Percentiles rank a stretch among this genome's conserved stretches.
phyloP scores from a whole-genome alignment of 2,329 filamentous ascomycete species.

The Herpotrichia juniperi region DNA sequence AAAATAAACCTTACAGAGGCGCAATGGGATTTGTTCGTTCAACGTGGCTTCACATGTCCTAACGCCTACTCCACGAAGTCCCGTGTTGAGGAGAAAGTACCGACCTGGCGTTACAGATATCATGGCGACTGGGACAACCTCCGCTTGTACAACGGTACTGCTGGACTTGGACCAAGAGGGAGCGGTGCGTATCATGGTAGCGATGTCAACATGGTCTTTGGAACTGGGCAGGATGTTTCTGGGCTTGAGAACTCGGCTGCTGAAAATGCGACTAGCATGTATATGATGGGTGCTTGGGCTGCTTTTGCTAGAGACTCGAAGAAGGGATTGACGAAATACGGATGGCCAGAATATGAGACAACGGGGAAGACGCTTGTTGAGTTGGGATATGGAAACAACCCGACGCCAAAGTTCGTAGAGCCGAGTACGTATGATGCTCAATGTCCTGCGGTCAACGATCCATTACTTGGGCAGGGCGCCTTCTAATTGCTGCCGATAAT shows the following conservation, averaged over 20 bases:
- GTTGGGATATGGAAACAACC: slow-evolving; percentile 25
- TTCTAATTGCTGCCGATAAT: no score
- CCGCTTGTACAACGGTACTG: slow-evolving; percentile 35
- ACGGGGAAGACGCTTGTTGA: slow-evolving; percentile 26
- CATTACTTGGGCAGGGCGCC: slow-evolving; percentile 28
- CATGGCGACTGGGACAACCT: slow-evolving; percentile 44
- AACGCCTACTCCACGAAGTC: slow-evolving; percentile 17
- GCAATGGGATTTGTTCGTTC: slow-evolving; percentile 28
- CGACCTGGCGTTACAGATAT: slow-evolving; percentile 47
- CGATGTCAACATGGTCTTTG: slow-evolving; percentile 44
- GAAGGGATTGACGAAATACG: slow-evolving; percentile 33
- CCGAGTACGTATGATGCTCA: slow-evolving; percentile 24
- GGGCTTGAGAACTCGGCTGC: slow-evolving; percentile 24
- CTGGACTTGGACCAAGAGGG: slow-evolving; percentile 30
- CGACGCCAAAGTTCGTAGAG: slow-evolving; percentile 23
- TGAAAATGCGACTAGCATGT: slow-evolving; percentile 35
- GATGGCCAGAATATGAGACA: slow-evolving; percentile 35
- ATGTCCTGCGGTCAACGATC: slow-evolving; percentile 30
- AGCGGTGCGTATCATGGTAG: slow-evolving; percentile 46
- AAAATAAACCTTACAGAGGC: slow-evolving; percentile 20
- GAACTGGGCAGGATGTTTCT: slow-evolving; percentile 33
- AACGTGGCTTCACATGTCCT: slow-evolving; percentile 37
- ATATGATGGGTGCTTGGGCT: slow-evolving; percentile 42
- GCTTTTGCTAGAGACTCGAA: slow-evolving; percentile 43
- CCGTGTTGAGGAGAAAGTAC: slow-evolving; percentile 30